Evolutionary conservation across 2,329 filamentous ascomycete genomes (phyloP), one percentile per base, ranked within the genome.

Genomic region (Aspergillus chevalieri): DNA sequence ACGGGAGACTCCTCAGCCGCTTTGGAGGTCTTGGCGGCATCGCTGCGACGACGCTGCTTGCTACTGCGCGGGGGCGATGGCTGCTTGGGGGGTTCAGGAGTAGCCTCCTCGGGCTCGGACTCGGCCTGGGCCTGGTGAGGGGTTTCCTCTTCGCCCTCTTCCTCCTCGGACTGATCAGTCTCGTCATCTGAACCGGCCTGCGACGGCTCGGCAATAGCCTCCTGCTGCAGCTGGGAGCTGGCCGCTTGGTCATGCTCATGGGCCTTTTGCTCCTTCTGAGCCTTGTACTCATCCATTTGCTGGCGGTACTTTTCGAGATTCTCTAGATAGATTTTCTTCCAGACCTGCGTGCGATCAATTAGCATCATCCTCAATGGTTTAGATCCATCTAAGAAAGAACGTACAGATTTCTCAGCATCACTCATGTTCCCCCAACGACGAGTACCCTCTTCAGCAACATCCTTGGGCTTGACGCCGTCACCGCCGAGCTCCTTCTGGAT

Each of bases 391-490:
- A 46, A 34, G 14, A 15, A 28, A 46, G 15, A 28, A 65, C 73
- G 59, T 67, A 84, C 82, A 68, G 78, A 73, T 64, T 94, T 94
- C 74, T 94, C 86, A 8, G 75, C 71, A 2, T 84, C 78, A 6
- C 76, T 75, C 85, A 96, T 89, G 56, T 82, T 80, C 53, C 84
- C 80, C 92, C 92, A 96, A 62, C 91, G 82, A 61, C 84, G 83
- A 64, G 89, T 91, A 38, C 90, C 89, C 71, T 95, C 90, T 52
- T 88, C 83, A 65, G 90, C 86, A 44, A 97, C 87, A 50, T 91
- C 89, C 64, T 89, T 89, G 67, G 92, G 91, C 68, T 86, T 85
- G 6, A 85, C 83, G 12, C 12, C 10, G 52, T 83, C 79, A n/a
- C 81, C 67, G 19, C 86, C 87, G 9, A 95, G 79, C 60, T 94